Percentiles rank a stretch among this genome's conserved stretches.
These are phyloP conservation scores for Rubus parviflorus DNA, from an alignment of 306 rosid species.

Conservation along the genomic window DNA sequence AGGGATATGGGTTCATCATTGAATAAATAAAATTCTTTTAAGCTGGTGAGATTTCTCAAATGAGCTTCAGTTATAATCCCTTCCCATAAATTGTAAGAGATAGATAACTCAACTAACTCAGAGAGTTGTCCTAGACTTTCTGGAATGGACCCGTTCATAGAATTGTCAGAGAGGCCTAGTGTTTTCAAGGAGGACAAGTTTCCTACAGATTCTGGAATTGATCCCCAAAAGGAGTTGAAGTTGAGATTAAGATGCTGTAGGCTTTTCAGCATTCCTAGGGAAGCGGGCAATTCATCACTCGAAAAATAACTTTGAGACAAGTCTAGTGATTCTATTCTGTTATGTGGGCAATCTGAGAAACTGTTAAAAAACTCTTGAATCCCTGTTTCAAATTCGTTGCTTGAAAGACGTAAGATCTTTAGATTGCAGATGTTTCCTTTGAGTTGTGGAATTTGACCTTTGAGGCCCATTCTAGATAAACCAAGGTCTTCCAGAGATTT, in stretches of 20 bases:
- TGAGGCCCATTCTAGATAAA: not conserved
- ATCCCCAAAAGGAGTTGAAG: constrained; percentile 1
- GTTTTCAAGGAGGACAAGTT: no score
- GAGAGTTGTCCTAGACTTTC: no score
- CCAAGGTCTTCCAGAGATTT: not conserved
- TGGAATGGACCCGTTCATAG: no score
- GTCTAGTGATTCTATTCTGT: not conserved
- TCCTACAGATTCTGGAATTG: not conserved
- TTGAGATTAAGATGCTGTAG: not conserved
- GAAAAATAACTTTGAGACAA: not conserved
- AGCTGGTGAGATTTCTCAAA: not conserved
- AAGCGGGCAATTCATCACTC: no score
- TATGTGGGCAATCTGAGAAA: not conserved
- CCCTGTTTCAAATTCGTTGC: not conserved
- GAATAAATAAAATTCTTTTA: fast-evolving
- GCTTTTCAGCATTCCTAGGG: not conserved
- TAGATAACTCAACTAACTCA: not conserved
- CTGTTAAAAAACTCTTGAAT: not conserved
- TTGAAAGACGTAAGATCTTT: not conserved
- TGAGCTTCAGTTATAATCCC: not conserved
- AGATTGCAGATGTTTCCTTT: not conserved
- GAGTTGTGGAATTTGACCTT: not conserved
- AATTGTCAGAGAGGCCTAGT: no score
- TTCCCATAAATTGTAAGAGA: not conserved
- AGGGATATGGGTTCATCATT: not conserved